Percentiles rank a stretch among this genome's conserved stretches.
phyloP scores from a whole-genome alignment of 1,139 yeast species.

The Ogataea hybrid region DNA sequence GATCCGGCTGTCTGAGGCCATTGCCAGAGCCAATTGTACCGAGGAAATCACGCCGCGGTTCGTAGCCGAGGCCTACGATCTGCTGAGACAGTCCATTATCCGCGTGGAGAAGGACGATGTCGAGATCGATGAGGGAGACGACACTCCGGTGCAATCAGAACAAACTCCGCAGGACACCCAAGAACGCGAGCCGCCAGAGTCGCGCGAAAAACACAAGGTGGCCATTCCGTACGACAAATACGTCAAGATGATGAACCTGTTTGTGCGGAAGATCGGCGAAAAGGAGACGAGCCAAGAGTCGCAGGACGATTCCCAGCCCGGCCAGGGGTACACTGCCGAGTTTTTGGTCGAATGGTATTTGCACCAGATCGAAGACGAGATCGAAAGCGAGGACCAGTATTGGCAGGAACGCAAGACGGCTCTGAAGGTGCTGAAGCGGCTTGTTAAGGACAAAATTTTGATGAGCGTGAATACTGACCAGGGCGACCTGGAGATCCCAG shows the following conservation, averaged over 20 bases:
- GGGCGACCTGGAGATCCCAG: conserved; percentile 34
- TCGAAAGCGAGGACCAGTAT: conserved; percentile 69
- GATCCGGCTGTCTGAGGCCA: conserved; percentile 93
- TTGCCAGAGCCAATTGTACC: conserved; percentile 95
- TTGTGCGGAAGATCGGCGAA: conserved; percentile 64
- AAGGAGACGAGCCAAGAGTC: conserved; percentile 37
- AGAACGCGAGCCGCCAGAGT: conserved; percentile 8
- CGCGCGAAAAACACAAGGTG: conserved; percentile 34
- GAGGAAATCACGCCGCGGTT: conserved; percentile 83
- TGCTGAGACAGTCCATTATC: conserved; percentile 86
- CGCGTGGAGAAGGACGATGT: conserved; percentile 95
- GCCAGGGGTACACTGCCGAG: conserved; percentile 64
- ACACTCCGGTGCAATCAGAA: conserved; percentile 22
- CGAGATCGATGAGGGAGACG: conserved; percentile 52
- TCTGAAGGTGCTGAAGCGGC: conserved; percentile 74
- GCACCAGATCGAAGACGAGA: conserved; percentile 67
- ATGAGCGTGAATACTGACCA: conserved; percentile 73
- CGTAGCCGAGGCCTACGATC: conserved; percentile 91
- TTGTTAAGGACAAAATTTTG: conserved; percentile 82
- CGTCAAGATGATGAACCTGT: conserved; percentile 75
- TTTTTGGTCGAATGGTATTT: conserved; percentile 81
- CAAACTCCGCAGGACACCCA: conserved; percentile 8
- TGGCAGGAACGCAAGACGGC: conserved; percentile 70
- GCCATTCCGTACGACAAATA: conserved; percentile 84
- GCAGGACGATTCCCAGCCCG: conserved; percentile 41